Base-by-base conservation (phyloP, 805 yeast genomes). In the Lipomyces kockii region DNA sequence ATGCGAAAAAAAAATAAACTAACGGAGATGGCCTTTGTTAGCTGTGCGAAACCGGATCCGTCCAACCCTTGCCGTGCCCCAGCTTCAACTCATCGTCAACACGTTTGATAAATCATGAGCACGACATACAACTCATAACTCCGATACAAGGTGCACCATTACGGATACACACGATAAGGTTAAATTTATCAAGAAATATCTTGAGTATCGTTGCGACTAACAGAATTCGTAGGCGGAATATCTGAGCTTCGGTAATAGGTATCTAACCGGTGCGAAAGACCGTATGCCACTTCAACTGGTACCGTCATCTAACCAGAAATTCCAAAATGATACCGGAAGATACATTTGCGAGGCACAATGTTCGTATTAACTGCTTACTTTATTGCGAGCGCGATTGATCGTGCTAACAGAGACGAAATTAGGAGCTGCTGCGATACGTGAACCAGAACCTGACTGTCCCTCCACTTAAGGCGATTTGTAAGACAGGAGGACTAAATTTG, bases 401-500 rank as follows among this genome's bases (percentile, higher is more conserved):
- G 32, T 17, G 37, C 49, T 32, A n/a, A 60, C 27, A 2, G 53
- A 20, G 14, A 54, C 32, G 22, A 20, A 12, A 22, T 7, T 32
- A 67, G 71, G 71, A 67, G 60, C 58, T 68, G 46, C 51, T 66
- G 22, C 62, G 70, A n/a, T 58, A 60, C 57, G 53, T 66, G 54
- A 60, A 69, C 54, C 22, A 39, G 49, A 52, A 53, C 54, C 69
- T 78, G 66, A 74, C 76, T 22, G 76, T 80, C 1, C 63, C 73
- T 6, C 72, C 74, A 58, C 77, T 80, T 35, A 77, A 76, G 60
- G 35, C 32, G 9, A 67, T 78, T 27, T 73, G 78, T n/a, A 67
- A 72, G 32, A 58, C 43, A 1, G 73, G 87, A 20, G 83, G 84
- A 1, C 76, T 88, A 22, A 77, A 85, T 1, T 72, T 80, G 9